Conservation (phyloP, 257 asterid genomes). For the Solanum stenotomum region DNA sequence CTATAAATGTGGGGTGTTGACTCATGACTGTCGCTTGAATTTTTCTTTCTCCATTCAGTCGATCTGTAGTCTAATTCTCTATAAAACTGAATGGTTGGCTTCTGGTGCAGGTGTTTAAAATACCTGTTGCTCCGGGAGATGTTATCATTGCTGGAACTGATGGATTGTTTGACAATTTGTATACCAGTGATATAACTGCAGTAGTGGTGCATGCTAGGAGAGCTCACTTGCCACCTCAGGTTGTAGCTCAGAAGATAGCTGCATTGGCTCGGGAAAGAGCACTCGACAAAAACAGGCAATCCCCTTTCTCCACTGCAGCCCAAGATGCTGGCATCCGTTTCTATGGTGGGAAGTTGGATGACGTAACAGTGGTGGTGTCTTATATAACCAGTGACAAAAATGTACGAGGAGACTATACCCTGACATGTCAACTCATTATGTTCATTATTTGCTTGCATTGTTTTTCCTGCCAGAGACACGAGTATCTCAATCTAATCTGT, state of each 20-base stretch:
- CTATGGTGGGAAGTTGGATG: slow-evolving; percentile 94
- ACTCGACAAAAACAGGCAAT: slow-evolving; percentile 74
- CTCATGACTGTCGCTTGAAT: not conserved
- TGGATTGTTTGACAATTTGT: slow-evolving; percentile 95
- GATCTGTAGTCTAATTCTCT: not conserved
- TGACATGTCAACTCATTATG: not conserved
- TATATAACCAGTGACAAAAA: slow-evolving; percentile 53
- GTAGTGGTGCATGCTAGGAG: slow-evolving; percentile 80
- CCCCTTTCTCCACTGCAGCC: slow-evolving; percentile 95
- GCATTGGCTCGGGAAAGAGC: slow-evolving; percentile 92
- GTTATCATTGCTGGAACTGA: slow-evolving; percentile 94
- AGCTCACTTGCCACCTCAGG: slow-evolving; percentile 87
- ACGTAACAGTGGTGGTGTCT: slow-evolving; percentile 84
- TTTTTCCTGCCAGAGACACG: not conserved
- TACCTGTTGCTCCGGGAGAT: slow-evolving; percentile 90
- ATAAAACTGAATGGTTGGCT: not conserved
- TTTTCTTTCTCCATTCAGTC: not conserved
- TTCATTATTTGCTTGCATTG: not conserved
- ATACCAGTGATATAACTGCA: slow-evolving; percentile 70
- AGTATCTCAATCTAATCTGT: not conserved
- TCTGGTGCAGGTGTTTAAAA: slow-evolving; percentile 62
- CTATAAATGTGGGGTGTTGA: not conserved
- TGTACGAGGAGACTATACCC: slow-evolving; percentile 29
- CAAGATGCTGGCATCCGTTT: slow-evolving; percentile 93
- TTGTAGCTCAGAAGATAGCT: slow-evolving; percentile 86